phyloP scores from a whole-genome alignment of 192 early-diverging fungal genomes.

The Linnemannia schmuckeri region DNA sequence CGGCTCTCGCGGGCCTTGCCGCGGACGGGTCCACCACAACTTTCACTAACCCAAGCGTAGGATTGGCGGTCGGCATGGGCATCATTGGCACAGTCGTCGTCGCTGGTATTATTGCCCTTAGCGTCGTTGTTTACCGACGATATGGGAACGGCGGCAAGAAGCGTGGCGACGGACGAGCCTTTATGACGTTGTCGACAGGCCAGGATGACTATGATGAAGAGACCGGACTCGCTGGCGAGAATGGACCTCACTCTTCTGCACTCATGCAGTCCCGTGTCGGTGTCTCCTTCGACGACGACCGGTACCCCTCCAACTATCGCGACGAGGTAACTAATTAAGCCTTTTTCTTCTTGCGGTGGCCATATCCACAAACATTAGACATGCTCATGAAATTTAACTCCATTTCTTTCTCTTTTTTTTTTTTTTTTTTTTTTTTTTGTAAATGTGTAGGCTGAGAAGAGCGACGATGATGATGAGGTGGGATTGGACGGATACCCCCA shows the following conservation, averaged over 20 bases:
- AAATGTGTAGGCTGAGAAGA: not conserved
- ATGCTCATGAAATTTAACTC: no score
- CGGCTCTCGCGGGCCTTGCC: not conserved
- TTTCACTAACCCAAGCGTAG: not conserved
- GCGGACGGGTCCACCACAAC: not conserved
- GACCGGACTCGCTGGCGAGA: conserved; percentile 39
- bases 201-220: conserved; percentile 46
- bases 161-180: conserved; percentile 22
- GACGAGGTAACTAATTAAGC: conserved; percentile 26
- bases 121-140: conserved; percentile 23
- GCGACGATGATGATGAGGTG: conserved; percentile 12
- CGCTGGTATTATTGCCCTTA: conserved; percentile 20
- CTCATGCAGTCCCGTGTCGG: conserved; percentile 48
- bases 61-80: conserved; percentile 34
- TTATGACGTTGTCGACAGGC: conserved; percentile 36
- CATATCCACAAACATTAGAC: no score
- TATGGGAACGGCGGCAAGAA: not conserved
- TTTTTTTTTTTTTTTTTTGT: conserved; percentile 1
- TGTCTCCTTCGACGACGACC: conserved; percentile 55
- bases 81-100: conserved; percentile 21
- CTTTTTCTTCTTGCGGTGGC: not conserved
- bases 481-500: conserved; percentile 39
- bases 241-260: conserved; percentile 50
- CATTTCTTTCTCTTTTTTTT: not conserved
- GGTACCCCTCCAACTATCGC: conserved; percentile 28